Evolutionary conservation across 2,329 filamentous ascomycete species (phyloP), one percentile per base, ranked within the genome.

Genomic region (Teratosphaeria epicoccoides): DNA sequence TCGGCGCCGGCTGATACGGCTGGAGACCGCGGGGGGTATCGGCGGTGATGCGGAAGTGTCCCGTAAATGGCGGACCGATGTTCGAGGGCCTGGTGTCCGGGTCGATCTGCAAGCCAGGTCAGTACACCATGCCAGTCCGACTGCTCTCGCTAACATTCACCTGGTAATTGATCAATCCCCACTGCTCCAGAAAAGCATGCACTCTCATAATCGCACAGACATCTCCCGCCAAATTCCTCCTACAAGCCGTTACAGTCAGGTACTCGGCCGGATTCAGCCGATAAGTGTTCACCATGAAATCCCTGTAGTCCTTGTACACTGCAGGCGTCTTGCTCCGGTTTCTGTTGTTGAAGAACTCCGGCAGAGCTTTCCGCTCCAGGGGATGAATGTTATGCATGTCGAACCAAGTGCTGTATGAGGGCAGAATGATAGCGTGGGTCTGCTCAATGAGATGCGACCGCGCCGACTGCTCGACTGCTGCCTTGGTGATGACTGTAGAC

Each of bases 271-370:
- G 93, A 67, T 97, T 98, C 52, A 98, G 75, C 33, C 93, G 85
- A 71, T 98, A 98, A 12, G 93, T 97, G 74, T 98, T 98, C 74
- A 98, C 89, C 93, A 98, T 98, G 67, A 98, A 98, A 67, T 98
- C 93, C 61, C 93, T 85, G 71, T 98, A 98, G 67, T 98, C 93
- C 72, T 97, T 97, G 76, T 98, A 98, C 22, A 97, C 88, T 47
- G 89, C 84, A 1, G 89, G 86, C 0, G 93, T 98, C 74, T 98
- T 98, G 82, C 93, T 97, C 63, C 93, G 85, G 72, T 98, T 98
- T 54, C 93, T 83, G 69, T 83, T 91, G 74, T 98, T 98, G 80
- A 98, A 98, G 73, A 97, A 98, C 69, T 98, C 93, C 20, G 91
- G 89, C 59, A 98, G 78, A 6, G 89, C 89, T 71, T 96, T 98